Evolutionary conservation across 495 filamentous ascomycete genomes (phyloP).

Genomic region (Daldinia caldariorum): DNA sequence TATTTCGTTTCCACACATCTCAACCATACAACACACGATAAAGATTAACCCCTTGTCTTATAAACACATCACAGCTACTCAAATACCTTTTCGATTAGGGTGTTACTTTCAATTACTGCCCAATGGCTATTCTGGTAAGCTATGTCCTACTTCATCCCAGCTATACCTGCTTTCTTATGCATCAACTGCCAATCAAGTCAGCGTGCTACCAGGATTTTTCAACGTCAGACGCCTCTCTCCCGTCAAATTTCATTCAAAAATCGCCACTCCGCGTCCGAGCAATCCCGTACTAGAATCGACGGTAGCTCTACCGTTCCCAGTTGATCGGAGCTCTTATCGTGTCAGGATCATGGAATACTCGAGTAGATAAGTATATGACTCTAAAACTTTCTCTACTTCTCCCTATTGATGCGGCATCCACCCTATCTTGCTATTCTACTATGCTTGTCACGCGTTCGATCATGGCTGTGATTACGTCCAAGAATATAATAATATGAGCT

Average conservation of each 20-base stretch:
- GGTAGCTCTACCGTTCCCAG: constrained; percentile 3
- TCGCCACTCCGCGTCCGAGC: constrained; percentile 3
- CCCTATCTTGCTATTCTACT: constrained; percentile 1
- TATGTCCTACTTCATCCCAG: not conserved
- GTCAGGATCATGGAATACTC: constrained; percentile 7
- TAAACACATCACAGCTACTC: too few species aligned
- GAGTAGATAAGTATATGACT: constrained; percentile 21
- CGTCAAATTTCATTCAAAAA: not conserved
- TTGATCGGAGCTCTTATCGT: not conserved
- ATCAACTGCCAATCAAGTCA: not conserved
- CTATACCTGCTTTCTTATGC: not conserved
- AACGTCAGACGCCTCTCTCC: not conserved
- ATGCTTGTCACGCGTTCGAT: constrained; percentile 15
- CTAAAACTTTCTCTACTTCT: constrained; percentile 41
- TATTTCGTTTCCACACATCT: too few species aligned
- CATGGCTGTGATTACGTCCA: constrained; percentile 24
- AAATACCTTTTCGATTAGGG: too few species aligned
- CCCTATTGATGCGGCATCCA: constrained; percentile 28
- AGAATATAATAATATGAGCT: constrained; percentile 24
- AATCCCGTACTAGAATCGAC: not conserved
- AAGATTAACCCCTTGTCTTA: too few species aligned
- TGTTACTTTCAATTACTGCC: too few species aligned
- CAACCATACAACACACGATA: too few species aligned
- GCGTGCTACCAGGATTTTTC: not conserved
- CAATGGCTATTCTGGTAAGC: too few species aligned